phyloP scores from a whole-genome alignment of 345 rosid species.

The Gossypium mustelinum region DNA sequence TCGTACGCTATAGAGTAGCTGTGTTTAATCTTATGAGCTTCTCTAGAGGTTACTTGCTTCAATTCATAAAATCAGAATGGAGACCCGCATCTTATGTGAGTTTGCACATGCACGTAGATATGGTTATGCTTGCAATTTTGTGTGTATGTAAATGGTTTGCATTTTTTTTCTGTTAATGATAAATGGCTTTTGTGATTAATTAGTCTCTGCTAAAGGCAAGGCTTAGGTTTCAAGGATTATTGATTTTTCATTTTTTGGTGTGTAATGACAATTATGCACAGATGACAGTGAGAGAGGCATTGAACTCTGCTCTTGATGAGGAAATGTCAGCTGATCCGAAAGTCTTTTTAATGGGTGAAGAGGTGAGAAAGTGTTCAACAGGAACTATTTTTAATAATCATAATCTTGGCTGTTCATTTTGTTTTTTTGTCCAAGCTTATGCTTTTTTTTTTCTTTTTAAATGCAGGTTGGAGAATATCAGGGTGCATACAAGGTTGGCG shows the following conservation, averaged over 20 bases:
- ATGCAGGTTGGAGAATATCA: constrained; percentile 81
- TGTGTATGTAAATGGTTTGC: not conserved
- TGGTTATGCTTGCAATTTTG: not conserved
- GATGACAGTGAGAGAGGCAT: constrained; percentile 82
- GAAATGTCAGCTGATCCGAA: constrained; percentile 82
- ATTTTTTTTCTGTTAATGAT: not conserved
- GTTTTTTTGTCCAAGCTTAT: not conserved
- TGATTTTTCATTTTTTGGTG: no score
- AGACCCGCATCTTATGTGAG: not conserved
- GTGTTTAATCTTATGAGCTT: not conserved
- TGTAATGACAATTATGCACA: constrained; percentile 19
- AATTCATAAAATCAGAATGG: not conserved
- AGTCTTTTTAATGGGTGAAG: constrained; percentile 79
- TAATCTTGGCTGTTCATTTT: not conserved
- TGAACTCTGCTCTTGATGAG: constrained; percentile 81
- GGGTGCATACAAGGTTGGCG: constrained; percentile 75
- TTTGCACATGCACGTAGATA: not conserved
- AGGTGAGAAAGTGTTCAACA: constrained; percentile 30
- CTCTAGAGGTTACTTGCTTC: not conserved
- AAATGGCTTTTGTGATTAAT: not conserved
- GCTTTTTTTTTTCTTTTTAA: not conserved
- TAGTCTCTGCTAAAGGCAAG: no score
- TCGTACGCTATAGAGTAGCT: not conserved
- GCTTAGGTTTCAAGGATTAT: no score
- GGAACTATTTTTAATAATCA: not conserved